Conservation (phyloP, 768 basidiomycete genomes). For the Tulasnella sp. region DNA sequence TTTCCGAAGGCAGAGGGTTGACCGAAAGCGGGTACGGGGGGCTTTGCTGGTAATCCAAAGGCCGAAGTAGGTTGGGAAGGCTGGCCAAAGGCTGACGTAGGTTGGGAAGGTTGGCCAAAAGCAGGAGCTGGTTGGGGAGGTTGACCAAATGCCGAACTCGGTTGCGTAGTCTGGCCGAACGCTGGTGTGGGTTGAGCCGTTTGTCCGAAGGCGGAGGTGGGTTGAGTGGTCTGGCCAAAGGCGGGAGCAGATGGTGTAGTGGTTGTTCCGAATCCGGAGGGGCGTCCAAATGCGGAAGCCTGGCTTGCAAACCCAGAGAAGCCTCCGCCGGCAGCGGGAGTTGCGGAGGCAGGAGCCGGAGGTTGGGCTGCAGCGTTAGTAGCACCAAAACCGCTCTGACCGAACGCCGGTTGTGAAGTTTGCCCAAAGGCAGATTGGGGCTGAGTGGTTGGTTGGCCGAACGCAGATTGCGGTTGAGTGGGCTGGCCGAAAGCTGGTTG, state of each 20-base stretch:
- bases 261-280: slow-evolving; percentile 49
- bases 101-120: slow-evolving; percentile 14
- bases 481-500: slow-evolving; percentile 40
- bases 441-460: slow-evolving; percentile 38
- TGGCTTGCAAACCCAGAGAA: slow-evolving; percentile 36
- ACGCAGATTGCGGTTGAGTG: slow-evolving; percentile 37
- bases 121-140: neutral
- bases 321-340: slow-evolving; percentile 11
- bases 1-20: neutral
- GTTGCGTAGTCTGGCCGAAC: slow-evolving; percentile 19
- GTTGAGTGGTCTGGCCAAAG: slow-evolving; percentile 17
- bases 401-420: slow-evolving; percentile 30
- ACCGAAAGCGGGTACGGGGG: neutral
- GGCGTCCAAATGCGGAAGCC: slow-evolving; percentile 46
- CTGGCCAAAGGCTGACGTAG: no score
- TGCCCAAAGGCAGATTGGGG: slow-evolving; percentile 37
- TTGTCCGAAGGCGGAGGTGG: slow-evolving; percentile 20
- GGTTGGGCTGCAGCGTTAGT: slow-evolving; percentile 8
- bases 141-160: slow-evolving; percentile 20
- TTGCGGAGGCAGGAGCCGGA: neutral
- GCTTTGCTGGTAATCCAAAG: neutral
- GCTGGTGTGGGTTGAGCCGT: slow-evolving; percentile 19
- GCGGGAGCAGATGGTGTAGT: slow-evolving; percentile 33
- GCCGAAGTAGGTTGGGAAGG: no score
- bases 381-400: neutral